A percentile compares a stretch with the other conserved stretches of the same genome.
phyloP scores from a whole-genome alignment of 2,329 filamentous ascomycete genomes.

The Rhynchosporium agropyri region DNA sequence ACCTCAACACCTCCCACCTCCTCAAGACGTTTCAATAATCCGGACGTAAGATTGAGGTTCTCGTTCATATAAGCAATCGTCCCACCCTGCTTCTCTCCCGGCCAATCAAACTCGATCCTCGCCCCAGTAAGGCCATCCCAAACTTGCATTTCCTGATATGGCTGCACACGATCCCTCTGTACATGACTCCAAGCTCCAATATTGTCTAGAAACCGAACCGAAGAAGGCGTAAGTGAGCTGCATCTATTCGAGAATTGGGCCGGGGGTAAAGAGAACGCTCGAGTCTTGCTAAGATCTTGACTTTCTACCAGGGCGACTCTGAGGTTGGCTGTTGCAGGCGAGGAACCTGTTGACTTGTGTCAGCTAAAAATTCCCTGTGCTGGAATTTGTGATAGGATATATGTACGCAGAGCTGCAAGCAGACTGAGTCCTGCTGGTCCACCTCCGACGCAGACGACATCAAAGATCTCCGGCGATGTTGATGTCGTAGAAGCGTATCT shows the following conservation, averaged over 20 bases:
- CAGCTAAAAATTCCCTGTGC: neutral
- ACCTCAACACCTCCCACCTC: conserved; percentile 70
- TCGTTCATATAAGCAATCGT: conserved; percentile 96
- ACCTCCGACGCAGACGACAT: conserved; percentile 44
- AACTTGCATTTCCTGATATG: conserved; percentile 95
- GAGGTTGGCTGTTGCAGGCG: conserved; percentile 72
- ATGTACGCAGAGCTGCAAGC: conserved; percentile 72
- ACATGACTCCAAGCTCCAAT: conserved; percentile 88
- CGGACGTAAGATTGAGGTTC: conserved; percentile 85
- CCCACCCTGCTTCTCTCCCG: conserved; percentile 57
- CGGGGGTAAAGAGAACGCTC: conserved; percentile 65
- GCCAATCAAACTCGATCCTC: conserved; percentile 86
- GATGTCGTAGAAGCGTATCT: conserved; percentile 31
- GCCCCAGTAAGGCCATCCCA: conserved; percentile 94
- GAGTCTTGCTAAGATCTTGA: conserved; percentile 75
- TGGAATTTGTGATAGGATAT: conserved; percentile 2
- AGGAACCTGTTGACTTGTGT: conserved; percentile 60
- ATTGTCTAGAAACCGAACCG: conserved; percentile 76
- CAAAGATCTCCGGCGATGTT: conserved; percentile 38
- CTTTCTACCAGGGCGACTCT: conserved; percentile 88
- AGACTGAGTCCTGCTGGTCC: conserved; percentile 73
- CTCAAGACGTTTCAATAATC: conserved; percentile 70
- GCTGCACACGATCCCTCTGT: conserved; percentile 72
- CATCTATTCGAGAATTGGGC: conserved; percentile 88
- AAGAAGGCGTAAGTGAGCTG: conserved; percentile 89